phyloP scores from a whole-genome alignment of 805 yeast species.

The Yarrowia keelungensis region DNA sequence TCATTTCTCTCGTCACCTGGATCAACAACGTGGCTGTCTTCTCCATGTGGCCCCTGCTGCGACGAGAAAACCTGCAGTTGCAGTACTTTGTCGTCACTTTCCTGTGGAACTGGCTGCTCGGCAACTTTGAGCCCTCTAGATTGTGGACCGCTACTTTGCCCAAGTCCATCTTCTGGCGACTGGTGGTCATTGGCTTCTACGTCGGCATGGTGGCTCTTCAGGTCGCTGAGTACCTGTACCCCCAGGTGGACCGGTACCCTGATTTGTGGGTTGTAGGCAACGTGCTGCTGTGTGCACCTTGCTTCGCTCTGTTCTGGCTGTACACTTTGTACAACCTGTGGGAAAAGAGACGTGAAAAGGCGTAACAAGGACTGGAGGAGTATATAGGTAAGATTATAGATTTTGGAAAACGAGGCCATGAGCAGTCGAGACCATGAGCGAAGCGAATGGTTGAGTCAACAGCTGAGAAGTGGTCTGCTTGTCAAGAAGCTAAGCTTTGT shows the following conservation, averaged over 20 bases:
- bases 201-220: conserved; percentile 61
- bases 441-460: no score
- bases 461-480: no score
- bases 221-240: conserved; percentile 57
- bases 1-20: conserved; percentile 83
- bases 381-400: conserved; percentile 7
- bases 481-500: no score
- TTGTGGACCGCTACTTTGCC: conserved; percentile 54
- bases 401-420: no score
- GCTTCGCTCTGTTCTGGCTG: conserved; percentile 77
- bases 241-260: conserved; percentile 58
- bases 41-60: conserved; percentile 86
- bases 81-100: conserved; percentile 72
- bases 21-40: conserved; percentile 82
- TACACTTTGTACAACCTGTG: conserved; percentile 73
- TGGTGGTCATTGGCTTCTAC: conserved; percentile 61
- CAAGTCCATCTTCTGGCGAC: conserved; percentile 56
- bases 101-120: conserved; percentile 80
- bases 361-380: neutral
- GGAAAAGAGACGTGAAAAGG: conserved; percentile 32
- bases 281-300: conserved; percentile 73
- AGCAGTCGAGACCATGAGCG: no score
- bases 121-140: conserved; percentile 54
- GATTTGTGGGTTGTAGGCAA: conserved; percentile 87
- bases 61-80: conserved; percentile 72